Conservation (phyloP, 345 rosid genomes). For the Turritis glabra region DNA sequence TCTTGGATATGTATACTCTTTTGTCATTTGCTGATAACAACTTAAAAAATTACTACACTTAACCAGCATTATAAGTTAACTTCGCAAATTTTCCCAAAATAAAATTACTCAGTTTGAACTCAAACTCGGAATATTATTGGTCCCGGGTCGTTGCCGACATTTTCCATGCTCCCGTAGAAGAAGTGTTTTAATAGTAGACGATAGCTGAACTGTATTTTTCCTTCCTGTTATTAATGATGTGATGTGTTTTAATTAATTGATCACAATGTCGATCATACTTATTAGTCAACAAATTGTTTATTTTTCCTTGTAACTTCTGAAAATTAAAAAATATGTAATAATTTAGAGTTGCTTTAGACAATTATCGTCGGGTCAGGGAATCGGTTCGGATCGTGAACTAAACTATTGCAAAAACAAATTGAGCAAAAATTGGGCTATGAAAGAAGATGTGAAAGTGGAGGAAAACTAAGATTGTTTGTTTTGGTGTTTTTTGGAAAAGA, state of each 20-base stretch:
- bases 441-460: too few relatives aligned
- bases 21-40: background rate
- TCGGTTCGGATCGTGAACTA: too few relatives aligned
- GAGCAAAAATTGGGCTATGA: too few relatives aligned
- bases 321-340: too few relatives aligned
- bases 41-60: background rate
- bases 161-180: background rate
- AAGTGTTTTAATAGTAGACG: slow-evolving; percentile 17
- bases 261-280: background rate
- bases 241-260: background rate
- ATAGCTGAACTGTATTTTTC: background rate
- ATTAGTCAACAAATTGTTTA: background rate
- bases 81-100: background rate
- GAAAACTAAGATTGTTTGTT: too few relatives aligned
- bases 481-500: too few relatives aligned
- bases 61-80: background rate
- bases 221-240: background rate
- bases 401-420: too few relatives aligned
- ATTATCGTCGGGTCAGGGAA: too few relatives aligned
- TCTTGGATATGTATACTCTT: background rate
- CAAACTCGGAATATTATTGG: slow-evolving; percentile 9
- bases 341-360: too few relatives aligned
- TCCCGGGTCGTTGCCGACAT: slow-evolving; percentile 25
- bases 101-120: background rate
- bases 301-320: too few relatives aligned